Evolutionary conservation across 108 stramenopile genomes (phyloP).

Genomic region (Conticribra guillardii): DNA sequence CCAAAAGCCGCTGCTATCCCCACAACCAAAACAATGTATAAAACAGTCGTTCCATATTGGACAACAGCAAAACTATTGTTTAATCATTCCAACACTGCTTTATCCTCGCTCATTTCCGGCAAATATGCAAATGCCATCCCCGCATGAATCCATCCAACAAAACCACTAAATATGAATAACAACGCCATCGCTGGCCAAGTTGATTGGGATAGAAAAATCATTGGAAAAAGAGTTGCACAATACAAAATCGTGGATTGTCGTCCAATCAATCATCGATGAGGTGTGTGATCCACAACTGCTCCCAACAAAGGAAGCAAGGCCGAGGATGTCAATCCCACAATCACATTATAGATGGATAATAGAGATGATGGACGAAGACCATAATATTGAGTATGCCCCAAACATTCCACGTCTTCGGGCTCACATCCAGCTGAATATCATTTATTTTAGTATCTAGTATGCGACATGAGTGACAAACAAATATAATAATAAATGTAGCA

Average conservation of each 20-base stretch:
- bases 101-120: slow-evolving; percentile 70
- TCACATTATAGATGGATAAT: slow-evolving; percentile 64
- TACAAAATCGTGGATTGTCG: slow-evolving; percentile 48
- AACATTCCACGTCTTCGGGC: slow-evolving; percentile 58
- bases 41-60: slow-evolving; percentile 56
- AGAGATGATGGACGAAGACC: slow-evolving; percentile 78
- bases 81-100: slow-evolving; percentile 54
- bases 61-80: slow-evolving; percentile 65
- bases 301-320: slow-evolving; percentile 67
- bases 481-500: too few relatives aligned
- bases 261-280: slow-evolving; percentile 55
- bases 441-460: too few relatives aligned
- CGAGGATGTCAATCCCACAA: slow-evolving; percentile 64
- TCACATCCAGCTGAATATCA: slow-evolving; percentile 56
- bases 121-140: slow-evolving; percentile 74
- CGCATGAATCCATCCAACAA: slow-evolving; percentile 73
- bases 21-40: slow-evolving; percentile 53
- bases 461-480: too few relatives aligned
- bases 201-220: slow-evolving; percentile 58
- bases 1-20: slow-evolving; percentile 37
- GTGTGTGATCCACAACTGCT: slow-evolving; percentile 79
- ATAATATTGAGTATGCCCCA: slow-evolving; percentile 42
- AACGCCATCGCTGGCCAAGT: slow-evolving; percentile 62
- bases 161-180: slow-evolving; percentile 48
- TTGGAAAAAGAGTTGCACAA: slow-evolving; percentile 55